phyloP scores from a whole-genome alignment of 2,329 filamentous ascomycete genomes.

The Stemphylium vesicarium region DNA sequence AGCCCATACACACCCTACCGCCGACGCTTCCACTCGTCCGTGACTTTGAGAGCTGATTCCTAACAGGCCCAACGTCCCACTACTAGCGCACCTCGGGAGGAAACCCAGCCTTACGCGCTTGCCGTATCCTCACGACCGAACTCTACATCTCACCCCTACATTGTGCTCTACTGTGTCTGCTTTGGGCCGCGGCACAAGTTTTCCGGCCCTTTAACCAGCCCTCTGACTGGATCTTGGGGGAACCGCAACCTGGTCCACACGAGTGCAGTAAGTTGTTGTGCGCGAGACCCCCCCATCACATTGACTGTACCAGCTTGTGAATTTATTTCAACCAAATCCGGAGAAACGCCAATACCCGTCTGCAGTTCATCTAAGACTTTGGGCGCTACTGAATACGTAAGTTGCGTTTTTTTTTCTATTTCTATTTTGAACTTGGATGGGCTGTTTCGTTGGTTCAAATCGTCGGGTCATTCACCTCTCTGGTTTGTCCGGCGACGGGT shows the following conservation, averaged over 20 bases:
- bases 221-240: constrained; percentile 18
- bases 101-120: constrained; percentile 23
- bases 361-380: constrained; percentile 23
- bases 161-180: neutral
- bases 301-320: constrained; percentile 35
- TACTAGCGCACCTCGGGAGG: constrained; percentile 37
- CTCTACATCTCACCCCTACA: constrained; percentile 28
- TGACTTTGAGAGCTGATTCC: constrained; percentile 36
- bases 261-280: constrained; percentile 34
- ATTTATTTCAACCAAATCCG: constrained; percentile 3
- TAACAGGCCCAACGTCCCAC: constrained; percentile 29
- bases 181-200: constrained; percentile 32
- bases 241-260: constrained; percentile 8
- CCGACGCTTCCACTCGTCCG: constrained; percentile 47
- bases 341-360: constrained; percentile 11
- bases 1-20: constrained; percentile 2
- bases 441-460: constrained; percentile 18
- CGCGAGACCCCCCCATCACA: constrained; percentile 16
- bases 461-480: constrained; percentile 36
- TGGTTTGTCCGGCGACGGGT: constrained; percentile 33
- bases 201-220: constrained; percentile 36
- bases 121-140: constrained; percentile 47
- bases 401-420: constrained; percentile 27
- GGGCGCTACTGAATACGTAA: constrained; percentile 36
- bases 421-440: constrained; percentile 17